Conservation (phyloP, 2,329 filamentous ascomycete species). For the Sporothrix globosa region DNA sequence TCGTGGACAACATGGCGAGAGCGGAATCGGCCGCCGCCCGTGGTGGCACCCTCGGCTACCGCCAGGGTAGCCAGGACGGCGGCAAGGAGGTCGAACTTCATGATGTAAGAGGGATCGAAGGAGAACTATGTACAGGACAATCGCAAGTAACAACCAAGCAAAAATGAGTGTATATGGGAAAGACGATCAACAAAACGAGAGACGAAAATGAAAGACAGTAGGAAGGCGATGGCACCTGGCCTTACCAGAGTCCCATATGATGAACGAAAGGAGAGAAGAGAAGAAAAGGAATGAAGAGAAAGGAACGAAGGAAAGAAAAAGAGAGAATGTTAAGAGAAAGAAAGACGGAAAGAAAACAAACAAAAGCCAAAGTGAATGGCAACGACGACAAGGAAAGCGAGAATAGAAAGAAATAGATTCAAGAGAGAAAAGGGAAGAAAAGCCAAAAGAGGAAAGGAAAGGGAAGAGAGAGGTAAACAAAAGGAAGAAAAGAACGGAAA, state of each 20-base stretch:
- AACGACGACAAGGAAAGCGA: neutral
- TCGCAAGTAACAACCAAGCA: neutral
- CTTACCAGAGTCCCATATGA: slow-evolving; percentile 7
- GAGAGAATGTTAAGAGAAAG: neutral
- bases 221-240: slow-evolving; percentile 26
- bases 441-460: too few species aligned
- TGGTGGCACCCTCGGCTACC: slow-evolving; percentile 39
- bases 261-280: neutral
- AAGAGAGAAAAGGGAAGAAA: neutral
- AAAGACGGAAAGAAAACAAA: slow-evolving; percentile 5
- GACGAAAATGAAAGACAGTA: slow-evolving; percentile 20
- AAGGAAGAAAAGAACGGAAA: neutral
- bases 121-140: neutral
- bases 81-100: slow-evolving; percentile 37
- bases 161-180: neutral
- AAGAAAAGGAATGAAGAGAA: neutral
- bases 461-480: neutral
- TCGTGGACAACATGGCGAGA: slow-evolving; percentile 43
- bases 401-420: neutral
- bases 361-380: slow-evolving; percentile 6
- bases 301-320: neutral
- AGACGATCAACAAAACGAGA: slow-evolving; percentile 16
- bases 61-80: slow-evolving; percentile 41
- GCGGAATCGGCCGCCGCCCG: slow-evolving; percentile 23
- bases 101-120: slow-evolving; percentile 31